Evolutionary conservation across 2,329 filamentous ascomycete species (phyloP).

Genomic region (Colletotrichum camelliae): DNA sequence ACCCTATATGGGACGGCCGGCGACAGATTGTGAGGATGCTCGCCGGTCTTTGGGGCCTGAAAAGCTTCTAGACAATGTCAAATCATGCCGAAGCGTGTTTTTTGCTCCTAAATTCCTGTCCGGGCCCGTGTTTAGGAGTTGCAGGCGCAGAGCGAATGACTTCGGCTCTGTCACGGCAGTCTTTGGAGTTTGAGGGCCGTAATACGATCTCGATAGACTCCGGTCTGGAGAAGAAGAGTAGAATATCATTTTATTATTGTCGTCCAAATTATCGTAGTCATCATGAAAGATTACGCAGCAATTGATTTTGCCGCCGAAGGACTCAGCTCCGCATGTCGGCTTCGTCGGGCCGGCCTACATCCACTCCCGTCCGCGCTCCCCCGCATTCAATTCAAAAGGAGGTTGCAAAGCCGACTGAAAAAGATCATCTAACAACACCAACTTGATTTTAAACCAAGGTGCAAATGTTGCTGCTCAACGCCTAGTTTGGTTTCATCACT

Average conservation of each 20-base stretch:
- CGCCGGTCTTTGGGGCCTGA: neutral
- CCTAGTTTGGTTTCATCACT: neutral
- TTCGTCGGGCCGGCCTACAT: neutral
- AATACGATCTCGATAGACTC: neutral
- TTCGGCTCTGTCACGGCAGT: neutral
- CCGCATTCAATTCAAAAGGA: neutral
- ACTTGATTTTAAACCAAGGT: neutral
- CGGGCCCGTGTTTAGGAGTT: neutral
- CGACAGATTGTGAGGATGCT: slow-evolving; percentile 28
- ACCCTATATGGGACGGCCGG: slow-evolving; percentile 53
- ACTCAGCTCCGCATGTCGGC: neutral
- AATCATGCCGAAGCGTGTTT: neutral
- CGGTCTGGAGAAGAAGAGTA: neutral
- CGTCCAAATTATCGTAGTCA: neutral
- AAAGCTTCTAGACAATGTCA: neutral
- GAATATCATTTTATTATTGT: neutral
- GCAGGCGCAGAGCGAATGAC: neutral
- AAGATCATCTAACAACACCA: neutral
- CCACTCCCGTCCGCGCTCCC: neutral
- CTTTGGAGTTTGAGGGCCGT: neutral
- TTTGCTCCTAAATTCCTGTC: neutral
- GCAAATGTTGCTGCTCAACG: neutral
- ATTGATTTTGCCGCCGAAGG: neutral
- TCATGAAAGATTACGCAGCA: neutral
- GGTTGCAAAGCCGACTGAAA: neutral